Base-by-base conservation (phyloP, 768 basidiomycete species). In the Podaxis sp. region DNA sequence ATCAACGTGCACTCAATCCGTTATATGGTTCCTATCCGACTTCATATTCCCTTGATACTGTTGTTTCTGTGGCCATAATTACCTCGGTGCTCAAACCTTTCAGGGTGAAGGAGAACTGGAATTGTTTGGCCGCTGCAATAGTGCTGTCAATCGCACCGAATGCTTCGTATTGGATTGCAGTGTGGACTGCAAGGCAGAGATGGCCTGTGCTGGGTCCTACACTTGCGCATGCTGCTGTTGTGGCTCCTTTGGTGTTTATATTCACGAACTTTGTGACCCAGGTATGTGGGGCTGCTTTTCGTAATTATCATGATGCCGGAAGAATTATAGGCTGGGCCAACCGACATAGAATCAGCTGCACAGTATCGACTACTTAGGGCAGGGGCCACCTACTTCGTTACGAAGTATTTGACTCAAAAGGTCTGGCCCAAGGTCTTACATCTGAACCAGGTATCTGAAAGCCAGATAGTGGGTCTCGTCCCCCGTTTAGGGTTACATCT, bases 21-120 rank as follows among this genome's bases (percentile, higher is more conserved):
- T 73, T 91, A 2, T 92, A 91, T 69, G 90, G 86, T 50, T 75
- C 79, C 11, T 76, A 78, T 5, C 82, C 88, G 0, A 83, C 86
- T 1, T 74, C 73, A 0, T 74, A 77, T 57, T 75, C 84, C 38
- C 73, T 91, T 51, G 69, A 76, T 57, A 68, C 72, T 53, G 64
- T 76, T 14, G 63, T 76, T 25, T 60, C 76, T 25, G 67, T 67
- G 44, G 73, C 77, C 18, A 67, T 77, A 25, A 54, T 79, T 14
- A 63, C 74, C 14, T 74, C 78, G 3, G 75, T 77, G 18, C 55
- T 78, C 23, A 72, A 78, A 21, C 75, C 83, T 0, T 72, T 76
- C 61, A 69, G 67, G 32, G 69, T 82, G 18, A 67, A 73, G 18
- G 60, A 62, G 11, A 70, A 67, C 32, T 62, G 66, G 55, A 74